phyloP scores from a whole-genome alignment of 2,329 filamentous ascomycete species.

The Cercospora citrullina region DNA sequence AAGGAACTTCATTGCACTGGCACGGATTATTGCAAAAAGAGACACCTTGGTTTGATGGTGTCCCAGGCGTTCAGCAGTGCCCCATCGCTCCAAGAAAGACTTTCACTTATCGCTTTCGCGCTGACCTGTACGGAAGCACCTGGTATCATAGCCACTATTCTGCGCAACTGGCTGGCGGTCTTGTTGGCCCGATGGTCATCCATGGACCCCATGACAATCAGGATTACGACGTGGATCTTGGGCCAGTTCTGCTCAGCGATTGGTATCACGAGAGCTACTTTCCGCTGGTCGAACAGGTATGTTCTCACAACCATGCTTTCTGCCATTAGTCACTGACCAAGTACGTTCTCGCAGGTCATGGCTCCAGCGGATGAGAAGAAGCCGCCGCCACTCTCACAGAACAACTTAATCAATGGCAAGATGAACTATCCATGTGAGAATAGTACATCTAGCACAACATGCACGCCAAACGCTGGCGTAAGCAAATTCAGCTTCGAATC shows the following conservation, averaged over 20 bases:
- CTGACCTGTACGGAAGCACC: slow-evolving; percentile 43
- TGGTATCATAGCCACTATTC: slow-evolving; percentile 40
- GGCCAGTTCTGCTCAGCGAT: slow-evolving; percentile 46
- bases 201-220: slow-evolving; percentile 45
- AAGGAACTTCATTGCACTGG: slow-evolving; percentile 55
- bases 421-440: slow-evolving; percentile 37
- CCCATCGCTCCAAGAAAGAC: slow-evolving; percentile 43
- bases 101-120: slow-evolving; percentile 44
- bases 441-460: slow-evolving; percentile 31
- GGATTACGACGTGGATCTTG: slow-evolving; percentile 48
- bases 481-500: slow-evolving; percentile 42
- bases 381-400: slow-evolving; percentile 36
- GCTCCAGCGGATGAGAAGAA: slow-evolving; percentile 25
- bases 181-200: slow-evolving; percentile 47
- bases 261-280: slow-evolving; percentile 45
- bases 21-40: slow-evolving; percentile 53
- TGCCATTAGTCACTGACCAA: not conserved
- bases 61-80: slow-evolving; percentile 50
- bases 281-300: slow-evolving; percentile 29
- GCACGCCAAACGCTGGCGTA: slow-evolving; percentile 37
- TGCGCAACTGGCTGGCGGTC: slow-evolving; percentile 45
- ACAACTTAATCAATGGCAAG: slow-evolving; percentile 30
- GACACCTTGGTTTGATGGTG: slow-evolving; percentile 56
- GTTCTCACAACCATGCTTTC: not conserved
- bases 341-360: slow-evolving; percentile 29